Base-by-base conservation (phyloP, 2,329 filamentous ascomycete species). In the Aspergillus versicolor region DNA sequence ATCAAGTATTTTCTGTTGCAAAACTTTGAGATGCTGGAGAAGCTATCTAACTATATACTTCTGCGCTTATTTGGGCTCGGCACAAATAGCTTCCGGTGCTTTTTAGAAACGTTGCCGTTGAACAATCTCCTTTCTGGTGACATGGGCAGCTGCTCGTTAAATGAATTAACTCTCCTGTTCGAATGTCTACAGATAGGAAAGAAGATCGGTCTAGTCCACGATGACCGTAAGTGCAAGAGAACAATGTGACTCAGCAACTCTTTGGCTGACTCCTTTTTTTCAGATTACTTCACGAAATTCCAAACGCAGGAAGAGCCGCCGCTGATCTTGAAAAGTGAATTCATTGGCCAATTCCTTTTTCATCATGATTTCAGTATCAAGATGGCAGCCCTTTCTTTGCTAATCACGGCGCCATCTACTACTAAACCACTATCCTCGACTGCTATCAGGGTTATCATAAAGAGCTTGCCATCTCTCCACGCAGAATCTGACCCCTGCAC, bases 401-500 rank as follows among this genome's bases (percentile, higher is more conserved):
- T 96, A 7, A 84, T 91, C 12, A 87, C 88, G 9, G 93, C 91
- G 0, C 85, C 87, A 9, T 85, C 89, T 2, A 88, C 88, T 1
- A 91, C 89, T 3, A 86, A 85, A 52, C 88, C 91, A 1, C 87
- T 95, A 52, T 87, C 87, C 0, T 66, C 75, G 0, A 80, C 77
- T 9, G 82, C 87, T 0, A 78, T 97, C 3, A 71, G 75, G 3
- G 80, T 88, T 12, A 77, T 97, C 2, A 81, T 81, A 52, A 79
- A 77, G 34, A 85, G 90, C 57, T 75, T 97, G 3, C 81, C 84
- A 1, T 83, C 87, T 15, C 85, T 93, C 61, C 88, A 95, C 69
- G 85, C 91, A 3, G 92, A 97, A 61, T 86, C 90, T 0, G 92
- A 97, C 69, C 87, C 93, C 5, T 91, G 93, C 65, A 89, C 92